Evolutionary conservation across 2,329 filamentous ascomycete genomes (phyloP).

Genomic region (Nigrospora osmanthi): DNA sequence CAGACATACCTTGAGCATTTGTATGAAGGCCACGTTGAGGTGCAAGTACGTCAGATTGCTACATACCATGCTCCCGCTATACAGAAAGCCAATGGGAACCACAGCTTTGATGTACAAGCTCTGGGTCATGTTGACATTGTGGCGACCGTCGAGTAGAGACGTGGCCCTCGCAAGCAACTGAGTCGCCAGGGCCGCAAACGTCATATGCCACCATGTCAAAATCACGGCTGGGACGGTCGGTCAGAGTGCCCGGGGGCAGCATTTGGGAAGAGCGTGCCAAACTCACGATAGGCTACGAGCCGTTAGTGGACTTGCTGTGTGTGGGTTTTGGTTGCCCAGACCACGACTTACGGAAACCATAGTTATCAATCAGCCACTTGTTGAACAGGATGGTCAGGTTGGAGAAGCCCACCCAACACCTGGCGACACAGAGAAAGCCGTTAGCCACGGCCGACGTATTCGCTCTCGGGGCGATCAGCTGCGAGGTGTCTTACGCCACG

Average conservation of each 20-base stretch:
- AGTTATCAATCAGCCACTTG: conserved; percentile 76
- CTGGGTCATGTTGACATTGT: conserved; percentile 52
- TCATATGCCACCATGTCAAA: conserved; percentile 61
- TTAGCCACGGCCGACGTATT: no score
- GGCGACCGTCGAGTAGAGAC: conserved; percentile 53
- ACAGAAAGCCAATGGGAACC: conserved; percentile 58
- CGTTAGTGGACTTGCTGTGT: not conserved
- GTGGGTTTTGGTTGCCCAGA: no score
- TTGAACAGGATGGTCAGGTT: conserved; percentile 86
- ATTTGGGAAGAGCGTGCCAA: not conserved
- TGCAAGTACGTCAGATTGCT: conserved; percentile 63
- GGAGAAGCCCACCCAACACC: conserved; percentile 77
- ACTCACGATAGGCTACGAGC: conserved; percentile 10
- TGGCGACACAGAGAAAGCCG: conserved; percentile 15
- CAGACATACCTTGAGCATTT: conserved; percentile 52
- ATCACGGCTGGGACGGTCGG: conserved; percentile 35
- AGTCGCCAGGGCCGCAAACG: conserved; percentile 58
- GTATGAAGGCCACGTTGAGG: conserved; percentile 60
- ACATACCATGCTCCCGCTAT: conserved; percentile 57
- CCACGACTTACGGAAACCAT: conserved; percentile 59
- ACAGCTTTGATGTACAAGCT: conserved; percentile 55
- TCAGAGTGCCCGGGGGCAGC: conserved; percentile 11
- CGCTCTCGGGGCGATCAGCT: no score
- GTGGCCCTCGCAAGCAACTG: conserved; percentile 59
- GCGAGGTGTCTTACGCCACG: no score